Conservation (phyloP, 2,329 filamentous ascomycete genomes). For the Diaporthe destruens region DNA sequence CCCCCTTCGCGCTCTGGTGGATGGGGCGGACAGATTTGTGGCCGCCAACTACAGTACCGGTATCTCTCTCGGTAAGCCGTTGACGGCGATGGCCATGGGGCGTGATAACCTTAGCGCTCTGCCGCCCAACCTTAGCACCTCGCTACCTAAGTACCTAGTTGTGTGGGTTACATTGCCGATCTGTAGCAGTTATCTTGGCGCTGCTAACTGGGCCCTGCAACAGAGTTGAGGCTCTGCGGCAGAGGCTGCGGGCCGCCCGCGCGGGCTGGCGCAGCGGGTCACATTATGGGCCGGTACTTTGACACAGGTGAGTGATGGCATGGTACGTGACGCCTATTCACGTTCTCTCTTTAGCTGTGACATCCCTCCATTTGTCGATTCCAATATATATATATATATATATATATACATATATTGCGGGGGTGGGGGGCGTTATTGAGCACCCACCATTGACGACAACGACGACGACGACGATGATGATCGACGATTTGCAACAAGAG, state of each 20-base stretch:
- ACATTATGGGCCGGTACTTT: neutral
- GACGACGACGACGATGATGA: neutral
- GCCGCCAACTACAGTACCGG: too few species aligned
- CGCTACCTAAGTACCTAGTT: slow-evolving; percentile 22
- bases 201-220: neutral
- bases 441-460: neutral
- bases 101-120: slow-evolving; percentile 13
- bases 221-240: slow-evolving; percentile 37
- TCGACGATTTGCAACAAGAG: too few species aligned
- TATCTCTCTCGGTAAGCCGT: neutral
- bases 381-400: too few species aligned
- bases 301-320: neutral
- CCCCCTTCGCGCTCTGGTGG: neutral
- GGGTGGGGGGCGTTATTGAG: too few species aligned
- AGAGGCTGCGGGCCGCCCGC: slow-evolving; percentile 25
- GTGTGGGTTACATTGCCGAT: neutral
- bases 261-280: slow-evolving; percentile 8
- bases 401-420: too few species aligned
- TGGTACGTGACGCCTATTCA: neutral
- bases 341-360: neutral
- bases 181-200: neutral
- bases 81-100: neutral
- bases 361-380: neutral
- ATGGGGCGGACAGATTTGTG: neutral
- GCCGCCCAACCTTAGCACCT: slow-evolving; percentile 14